Evolutionary conservation across 2,329 filamentous ascomycete genomes (phyloP), one percentile per base, ranked within the genome.

Genomic region (Lasiodiplodia citricola): DNA sequence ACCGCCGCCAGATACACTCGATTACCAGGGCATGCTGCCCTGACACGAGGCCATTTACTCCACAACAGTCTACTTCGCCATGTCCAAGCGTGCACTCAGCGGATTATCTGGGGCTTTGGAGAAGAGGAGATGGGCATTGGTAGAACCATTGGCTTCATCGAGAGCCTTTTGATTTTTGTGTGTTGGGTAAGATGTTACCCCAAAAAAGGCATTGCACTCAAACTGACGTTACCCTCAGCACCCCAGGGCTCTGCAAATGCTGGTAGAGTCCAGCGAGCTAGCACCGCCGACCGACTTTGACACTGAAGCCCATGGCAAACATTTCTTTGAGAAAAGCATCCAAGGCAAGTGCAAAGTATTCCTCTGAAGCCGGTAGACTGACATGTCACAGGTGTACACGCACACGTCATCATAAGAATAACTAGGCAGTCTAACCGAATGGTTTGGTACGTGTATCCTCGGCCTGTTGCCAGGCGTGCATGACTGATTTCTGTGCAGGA

Each of bases 271-370:
- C 25, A 67, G 37, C 38, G 65, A 67, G 18, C 14, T 28, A 13
- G 55, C 65, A 23, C 41, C 50, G 14, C 65, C 65, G 13, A 67
- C 65, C 2, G 65, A 67, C 4, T 67, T 67, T 18, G 65, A 67
- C 4, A 67, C 55, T 1, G 54, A n/a, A 2, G 55, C 41, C 1
- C 65, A 67, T 37, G 65, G 65, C 21, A 67, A 67, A 28, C 41
- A 52, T 31, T 67, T 67, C 41, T 67, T 67, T 28, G 65, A 52
- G 14, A 60, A 35, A 4, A 52, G n/a, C 25, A 44, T 67, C 28
- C 44, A 31, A 52, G 31, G 35, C 50, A 54, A 31, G 28, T 25
- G n/a, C 4, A 37, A 8, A 31, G 21, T 16, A 54, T 13, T 13
- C 21, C 5, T 13, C 21, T 13, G 10, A 37, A 52, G 41, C 8